phyloP scores from a whole-genome alignment of 2,329 filamentous ascomycete species.

The Grosmannia huntii region DNA sequence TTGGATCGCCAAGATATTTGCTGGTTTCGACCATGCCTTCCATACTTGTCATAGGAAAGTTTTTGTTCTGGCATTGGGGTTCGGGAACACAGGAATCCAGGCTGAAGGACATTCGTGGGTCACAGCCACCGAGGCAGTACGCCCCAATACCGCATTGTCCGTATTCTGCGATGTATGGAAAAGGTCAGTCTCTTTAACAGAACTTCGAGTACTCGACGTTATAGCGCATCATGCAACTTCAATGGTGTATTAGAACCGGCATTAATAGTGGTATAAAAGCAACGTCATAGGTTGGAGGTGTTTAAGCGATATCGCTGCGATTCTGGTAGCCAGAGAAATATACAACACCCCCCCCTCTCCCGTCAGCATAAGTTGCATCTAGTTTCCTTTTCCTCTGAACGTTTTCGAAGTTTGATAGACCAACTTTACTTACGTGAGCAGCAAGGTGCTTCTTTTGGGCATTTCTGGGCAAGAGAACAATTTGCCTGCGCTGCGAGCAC shows the following conservation, averaged over 20 bases:
- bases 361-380: background rate
- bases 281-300: too few relatives aligned
- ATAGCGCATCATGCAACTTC: background rate
- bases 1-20: slow-evolving; percentile 76
- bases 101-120: slow-evolving; percentile 70
- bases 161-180: slow-evolving; percentile 54
- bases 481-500: background rate
- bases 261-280: background rate
- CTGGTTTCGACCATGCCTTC: slow-evolving; percentile 58
- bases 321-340: too few relatives aligned
- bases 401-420: background rate
- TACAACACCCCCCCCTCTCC: too few relatives aligned
- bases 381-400: too few relatives aligned
- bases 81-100: slow-evolving; percentile 76
- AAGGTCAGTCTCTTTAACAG: background rate
- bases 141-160: slow-evolving; percentile 86
- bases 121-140: slow-evolving; percentile 92
- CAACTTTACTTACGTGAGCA: slow-evolving; percentile 6
- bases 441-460: slow-evolving; percentile 4
- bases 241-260: background rate
- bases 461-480: slow-evolving; percentile 1
- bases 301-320: too few relatives aligned
- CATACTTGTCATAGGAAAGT: slow-evolving; percentile 60
- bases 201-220: background rate
- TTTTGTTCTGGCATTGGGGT: slow-evolving; percentile 65